Base-by-base conservation (phyloP, 768 basidiomycete species). In the Leccinum broughii region DNA sequence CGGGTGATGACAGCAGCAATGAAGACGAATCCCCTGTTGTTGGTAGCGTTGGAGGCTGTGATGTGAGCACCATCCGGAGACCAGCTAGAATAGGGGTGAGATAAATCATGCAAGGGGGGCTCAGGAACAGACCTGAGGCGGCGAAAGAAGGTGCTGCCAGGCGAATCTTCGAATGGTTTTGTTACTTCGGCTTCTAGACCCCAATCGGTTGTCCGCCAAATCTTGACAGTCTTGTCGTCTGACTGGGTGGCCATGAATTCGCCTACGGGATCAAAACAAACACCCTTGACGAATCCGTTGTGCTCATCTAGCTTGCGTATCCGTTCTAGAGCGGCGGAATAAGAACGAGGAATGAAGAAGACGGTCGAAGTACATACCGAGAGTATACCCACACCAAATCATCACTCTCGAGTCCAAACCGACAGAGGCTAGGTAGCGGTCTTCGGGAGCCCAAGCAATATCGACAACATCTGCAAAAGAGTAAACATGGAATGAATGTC, bases 41-140 rank as follows among this genome's bases (percentile, higher is more conserved):
- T 98, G 55, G 95, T 98, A 2, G 95, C 94, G 69, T 98, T 98
- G 1, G 96, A 96, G 1, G 95, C 93, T 4, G 95, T 97, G 61
- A 99, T 93, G 70, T 97, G 94, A 2, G 96, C 92, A n/a, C 97
- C 97, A 69, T 98, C 97, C 2, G 97, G 97, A 1, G 95, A 98
- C 97, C 97, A 99, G 67, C 95, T 97, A 62, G 3, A 7, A 62
- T 41, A 20, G 28, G 6, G 13, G 34, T 66, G 52, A 57, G 59
- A 28, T 46, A 3, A n/a, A 20, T 32, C 41, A 20, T 28, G 37
- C 14, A 26, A 6, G 26, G 49, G 49, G 51, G 24, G 9, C 9
- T 20, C 30, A 1, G 51, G 20, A 17, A 58, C 51, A 58, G 74
- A 91, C 93, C 93, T 95, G 24, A 97, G 79, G 61, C 95, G 80